phyloP scores from a whole-genome alignment of 306 rosid genomes.

The Gleditsia sinensis region DNA sequence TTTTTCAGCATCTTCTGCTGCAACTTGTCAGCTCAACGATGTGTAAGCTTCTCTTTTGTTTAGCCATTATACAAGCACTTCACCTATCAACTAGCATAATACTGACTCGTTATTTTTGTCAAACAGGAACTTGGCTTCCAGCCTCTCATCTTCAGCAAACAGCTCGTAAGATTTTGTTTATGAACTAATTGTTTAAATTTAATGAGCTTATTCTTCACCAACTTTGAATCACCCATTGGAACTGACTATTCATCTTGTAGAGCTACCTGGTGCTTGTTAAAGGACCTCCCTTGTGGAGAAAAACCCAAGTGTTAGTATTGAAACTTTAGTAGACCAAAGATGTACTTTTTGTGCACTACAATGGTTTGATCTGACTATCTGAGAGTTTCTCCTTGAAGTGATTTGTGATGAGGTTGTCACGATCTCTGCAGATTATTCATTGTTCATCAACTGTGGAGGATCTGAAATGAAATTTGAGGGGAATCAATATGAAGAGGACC shows the following conservation, averaged over 20 bases:
- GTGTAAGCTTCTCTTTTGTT: conserved; percentile 52
- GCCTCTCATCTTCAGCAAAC: conserved; percentile 45
- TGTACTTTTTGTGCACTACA: conserved; percentile 21
- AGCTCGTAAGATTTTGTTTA: conserved; percentile 48
- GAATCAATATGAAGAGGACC: conserved; percentile 51
- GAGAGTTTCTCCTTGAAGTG: neutral
- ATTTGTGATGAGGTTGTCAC: conserved; percentile 7
- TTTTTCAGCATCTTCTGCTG: conserved; percentile 47
- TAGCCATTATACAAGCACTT: neutral
- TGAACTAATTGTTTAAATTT: conserved; percentile 29
- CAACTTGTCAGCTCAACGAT: conserved; percentile 35
- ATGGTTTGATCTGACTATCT: neutral
- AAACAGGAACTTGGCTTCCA: conserved; percentile 70
- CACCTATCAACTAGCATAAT: conserved; percentile 28
- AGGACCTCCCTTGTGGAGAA: conserved; percentile 63
- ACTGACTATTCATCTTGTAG: conserved; percentile 42
- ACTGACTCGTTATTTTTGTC: conserved; percentile 3
- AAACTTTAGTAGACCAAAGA: conserved; percentile 3
- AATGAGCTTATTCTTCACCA: neutral
- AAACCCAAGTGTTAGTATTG: conserved; percentile 54
- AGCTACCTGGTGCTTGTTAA: conserved; percentile 58
- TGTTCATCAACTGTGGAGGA: conserved; percentile 86
- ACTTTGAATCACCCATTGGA: neutral
- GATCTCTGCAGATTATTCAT: conserved; percentile 53
- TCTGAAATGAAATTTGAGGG: conserved; percentile 31